Base-by-base conservation (phyloP, 2,329 filamentous ascomycete species). In the Thelonectria blattea region DNA sequence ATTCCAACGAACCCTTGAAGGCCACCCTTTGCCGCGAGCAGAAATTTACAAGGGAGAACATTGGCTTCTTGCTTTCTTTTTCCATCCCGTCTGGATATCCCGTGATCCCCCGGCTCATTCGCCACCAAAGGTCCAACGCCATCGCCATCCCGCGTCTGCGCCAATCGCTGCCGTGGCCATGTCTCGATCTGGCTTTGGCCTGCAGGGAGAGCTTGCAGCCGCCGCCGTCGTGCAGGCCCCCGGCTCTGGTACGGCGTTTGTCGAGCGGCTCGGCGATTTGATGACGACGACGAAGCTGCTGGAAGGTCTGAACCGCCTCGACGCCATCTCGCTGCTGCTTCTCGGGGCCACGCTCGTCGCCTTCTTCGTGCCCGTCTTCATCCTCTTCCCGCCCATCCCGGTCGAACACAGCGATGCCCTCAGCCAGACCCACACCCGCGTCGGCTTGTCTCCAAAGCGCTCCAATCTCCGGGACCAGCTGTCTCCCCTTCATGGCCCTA, bases 321-420 rank as follows among this genome's bases (percentile, higher is more conserved):
- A 77, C 56, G 58, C 64, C 34, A 60, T 70, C 41, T 71, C 75
- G 52, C 68, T 79, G 53, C 68, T 79, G 50, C 73, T 84, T 46
- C 72, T 83, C 48, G 52, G 76, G 53, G 62, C 76, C 55, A 84
- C 82, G 9, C 65, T 84, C 50, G 54, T 78, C 56, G 81, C 81
- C 64, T 86, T 87, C 69, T 64, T 83, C 62, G 66, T 85, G 49
- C 85, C 85, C 32, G 73, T 86, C 58, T 75, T 86, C 58, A 74
- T 84, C 61, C 75, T 85, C 58, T 82, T 86, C 62, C 84, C 84
- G 11, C 85, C 85, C 1, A 74, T 85, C 17, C 78, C 81, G 10
- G 80, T 84, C 5, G 80, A 81, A 56, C 77, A 77, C 64, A 81
- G 80, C 68, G 85, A 87, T 67, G 83, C 81, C 32, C 76, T 87